A percentile compares a stretch with the other conserved stretches of the same genome.
These are phyloP conservation scores for Leishmania guyanensis DNA, from an alignment of 208 protist species.

Conservation along the genomic window DNA sequence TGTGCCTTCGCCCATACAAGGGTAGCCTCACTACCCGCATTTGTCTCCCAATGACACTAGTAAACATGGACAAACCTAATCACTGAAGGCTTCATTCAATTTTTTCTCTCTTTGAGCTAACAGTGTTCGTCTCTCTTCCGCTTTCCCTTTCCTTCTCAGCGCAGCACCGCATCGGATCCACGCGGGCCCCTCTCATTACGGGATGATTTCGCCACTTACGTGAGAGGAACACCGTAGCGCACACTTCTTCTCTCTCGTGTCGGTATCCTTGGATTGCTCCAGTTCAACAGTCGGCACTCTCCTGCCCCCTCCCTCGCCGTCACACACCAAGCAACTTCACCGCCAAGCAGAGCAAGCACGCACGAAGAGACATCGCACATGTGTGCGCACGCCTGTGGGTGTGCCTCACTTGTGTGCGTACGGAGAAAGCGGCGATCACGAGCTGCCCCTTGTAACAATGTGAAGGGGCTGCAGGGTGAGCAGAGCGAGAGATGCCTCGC, in stretches of 20 bases:
- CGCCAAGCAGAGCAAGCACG: neutral
- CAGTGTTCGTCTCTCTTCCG: neutral
- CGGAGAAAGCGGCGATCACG: neutral
- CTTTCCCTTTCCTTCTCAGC: neutral
- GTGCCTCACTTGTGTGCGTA: neutral
- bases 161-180: neutral
- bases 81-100: neutral
- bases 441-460: neutral
- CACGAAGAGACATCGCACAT: neutral
- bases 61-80: neutral
- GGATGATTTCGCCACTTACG: neutral
- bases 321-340: neutral
- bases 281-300: too few relatives aligned
- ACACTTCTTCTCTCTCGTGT: neutral
- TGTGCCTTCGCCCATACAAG: neutral
- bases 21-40: neutral
- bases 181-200: neutral
- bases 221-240: neutral
- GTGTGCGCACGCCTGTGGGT: neutral
- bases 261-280: neutral
- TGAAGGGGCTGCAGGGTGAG: slow-evolving; percentile 1
- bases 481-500: neutral
- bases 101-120: neutral
- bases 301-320: neutral
- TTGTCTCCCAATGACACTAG: neutral